Evolutionary conservation across 768 basidiomycete species (phyloP).

Genomic region (Pisolithus microcarpus): DNA sequence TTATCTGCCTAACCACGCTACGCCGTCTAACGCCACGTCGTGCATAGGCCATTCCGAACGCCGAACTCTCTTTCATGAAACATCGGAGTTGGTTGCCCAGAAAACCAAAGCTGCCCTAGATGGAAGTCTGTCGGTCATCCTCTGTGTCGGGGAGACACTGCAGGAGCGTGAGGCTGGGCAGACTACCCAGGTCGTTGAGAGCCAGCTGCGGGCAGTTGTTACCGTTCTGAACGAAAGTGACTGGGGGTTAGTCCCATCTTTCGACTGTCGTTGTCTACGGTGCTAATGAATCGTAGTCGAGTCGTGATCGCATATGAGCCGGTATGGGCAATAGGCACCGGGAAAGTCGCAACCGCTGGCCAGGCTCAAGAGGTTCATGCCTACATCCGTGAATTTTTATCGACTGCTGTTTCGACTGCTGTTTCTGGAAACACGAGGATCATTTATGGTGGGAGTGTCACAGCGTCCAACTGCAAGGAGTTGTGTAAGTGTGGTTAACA

Average conservation of each 20-base stretch:
- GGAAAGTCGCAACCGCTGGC: slow-evolving; percentile 85
- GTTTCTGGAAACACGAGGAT: slow-evolving; percentile 75
- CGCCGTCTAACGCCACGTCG: background rate
- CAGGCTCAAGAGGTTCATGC: slow-evolving; percentile 92
- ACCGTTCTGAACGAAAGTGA: slow-evolving; percentile 51
- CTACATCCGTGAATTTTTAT: slow-evolving; percentile 71
- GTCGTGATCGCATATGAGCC: slow-evolving; percentile 96
- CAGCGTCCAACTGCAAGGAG: slow-evolving; percentile 79
- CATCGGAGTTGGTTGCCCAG: slow-evolving; percentile 70
- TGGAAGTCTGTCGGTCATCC: slow-evolving; percentile 74
- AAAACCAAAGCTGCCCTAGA: slow-evolving; percentile 84
- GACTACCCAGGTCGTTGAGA: slow-evolving; percentile 75
- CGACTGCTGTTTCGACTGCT: slow-evolving; percentile 50
- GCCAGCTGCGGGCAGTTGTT: slow-evolving; percentile 74
- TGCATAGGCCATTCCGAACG: slow-evolving; percentile 88
- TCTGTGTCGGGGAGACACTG: slow-evolving; percentile 94
- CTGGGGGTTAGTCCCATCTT: slow-evolving; percentile 63
- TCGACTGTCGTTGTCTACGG: background rate
- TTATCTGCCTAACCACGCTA: background rate
- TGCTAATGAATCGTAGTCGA: slow-evolving; percentile 40
- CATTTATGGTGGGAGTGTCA: slow-evolving; percentile 96
- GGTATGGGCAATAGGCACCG: slow-evolving; percentile 98
- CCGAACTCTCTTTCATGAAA: slow-evolving; percentile 86
- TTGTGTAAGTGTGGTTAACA: slow-evolving; percentile 50
- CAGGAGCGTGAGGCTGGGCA: slow-evolving; percentile 72